Base-by-base conservation (phyloP, 345 rosid species). In the Euphorbia peplus region DNA sequence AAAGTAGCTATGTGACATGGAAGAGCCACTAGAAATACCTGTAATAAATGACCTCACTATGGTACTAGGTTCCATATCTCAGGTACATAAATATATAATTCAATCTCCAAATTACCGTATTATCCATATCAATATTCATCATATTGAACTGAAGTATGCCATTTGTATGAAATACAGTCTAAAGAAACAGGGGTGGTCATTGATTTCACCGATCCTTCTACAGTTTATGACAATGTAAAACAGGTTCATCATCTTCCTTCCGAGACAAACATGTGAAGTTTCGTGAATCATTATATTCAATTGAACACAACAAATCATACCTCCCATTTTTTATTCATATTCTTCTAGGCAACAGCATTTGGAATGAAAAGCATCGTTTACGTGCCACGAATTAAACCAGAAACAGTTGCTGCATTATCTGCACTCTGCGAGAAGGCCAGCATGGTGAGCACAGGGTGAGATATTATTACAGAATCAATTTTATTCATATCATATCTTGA, bases 401-500 rank as follows among this genome's bases (percentile, higher is more conserved):
- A 88, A 21, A 89, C 91, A 0, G 79, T 91, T 51, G 60, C 88
- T 15, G 95, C 93, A 28, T 78, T 93, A 61, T 91, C 95, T 30
- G 87, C 86, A 74, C 79, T 93, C 39, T 91, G 95, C 70, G 95
- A 93, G 70, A 91, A 91, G 78, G 96, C 99, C 84, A 88, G 91
- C 88, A 95, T 80, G 97, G 95, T 93, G 96, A 93, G 99, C 91
- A 82, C 73, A 76, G 89, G 97, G 88, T 87, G 98, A 90, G 98
- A 82, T 54, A 55, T 68, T 78, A 14, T 44, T 32, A 64, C 72
- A 51, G 44, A 57, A 62, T 59, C 67, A 52, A 29, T 18, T 56
- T 8, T 19, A 8, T 0, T 58, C 42, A 8, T 39, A 8, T 5
- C 42, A 15, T 44, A 12, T 44, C 26, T 15, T 35, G 3, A 35